Evolutionary conservation across 2,329 filamentous ascomycete species (phyloP), one percentile per base, ranked within the genome.

Genomic region (Fusarium pseudonygamai): DNA sequence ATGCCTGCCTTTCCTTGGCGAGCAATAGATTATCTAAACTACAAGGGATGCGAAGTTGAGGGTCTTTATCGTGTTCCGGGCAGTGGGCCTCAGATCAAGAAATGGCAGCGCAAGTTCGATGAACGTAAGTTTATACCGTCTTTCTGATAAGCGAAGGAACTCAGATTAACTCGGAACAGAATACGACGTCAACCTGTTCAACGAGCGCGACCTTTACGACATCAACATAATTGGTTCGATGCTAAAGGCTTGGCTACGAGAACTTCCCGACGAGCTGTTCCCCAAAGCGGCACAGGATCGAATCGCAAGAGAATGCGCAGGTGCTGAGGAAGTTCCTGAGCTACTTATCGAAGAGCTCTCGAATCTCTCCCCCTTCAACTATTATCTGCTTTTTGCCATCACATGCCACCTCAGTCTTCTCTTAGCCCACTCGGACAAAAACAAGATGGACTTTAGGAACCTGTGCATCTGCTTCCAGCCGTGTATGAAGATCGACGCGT

Each of bases 371-470:
- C 96, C 96, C 0, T 98, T 96, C 86, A 97, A 98, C 84, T 98
- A 98, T 84, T 98, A 98, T 80, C 92, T 98, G 20, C 90, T 98
- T 11, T 98, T 98, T 81, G 96, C 96, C 77, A 97, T 98, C 77
- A 98, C 96, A 39, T 98, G 96, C 82, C 96, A 98, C 78, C 91
- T 98, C 55, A 97, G 95, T 77, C 88, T 98, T 32, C 88, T 98
- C 15, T 91, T 97, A 76, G 95, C 94, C 3, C 96, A 97, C 81
- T 93, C 95, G 30, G 94, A 97, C 73, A 95, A 96, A 85, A 98
- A 98, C 88, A 97, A 97, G 85, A 98, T 98, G 96, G 94, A 97
- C 80, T 97, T 96, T 80, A 91, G 94, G 79, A 98, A 98, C 75
- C 86, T 98, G 30, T 97, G 95, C 84, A 97, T 98, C 77, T 98